Evolutionary conservation across 176 grass and related monocot genomes (phyloP).

Genomic region (Hyparrhenia diplandra): DNA sequence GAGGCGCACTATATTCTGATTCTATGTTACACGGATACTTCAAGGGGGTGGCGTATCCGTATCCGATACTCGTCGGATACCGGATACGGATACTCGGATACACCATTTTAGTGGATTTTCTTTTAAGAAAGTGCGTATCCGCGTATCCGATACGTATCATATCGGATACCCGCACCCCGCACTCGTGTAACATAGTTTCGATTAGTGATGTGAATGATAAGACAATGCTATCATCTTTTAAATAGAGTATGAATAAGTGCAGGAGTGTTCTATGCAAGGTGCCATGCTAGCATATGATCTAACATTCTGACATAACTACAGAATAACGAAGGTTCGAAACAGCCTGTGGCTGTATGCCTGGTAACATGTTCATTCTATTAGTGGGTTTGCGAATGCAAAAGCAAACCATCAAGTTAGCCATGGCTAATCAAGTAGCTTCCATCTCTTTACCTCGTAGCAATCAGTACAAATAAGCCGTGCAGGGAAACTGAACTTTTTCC

Average conservation of each 20-base stretch:
- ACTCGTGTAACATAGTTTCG: too few relatives aligned
- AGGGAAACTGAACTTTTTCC: conserved; percentile 94
- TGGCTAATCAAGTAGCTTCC: background rate
- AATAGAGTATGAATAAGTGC: background rate
- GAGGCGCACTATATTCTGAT: background rate
- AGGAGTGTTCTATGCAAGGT: background rate
- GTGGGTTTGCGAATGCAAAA: background rate
- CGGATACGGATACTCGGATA: too few relatives aligned
- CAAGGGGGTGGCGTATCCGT: too few relatives aligned
- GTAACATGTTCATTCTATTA: background rate
- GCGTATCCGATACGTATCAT: too few relatives aligned
- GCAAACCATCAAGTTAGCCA: background rate
- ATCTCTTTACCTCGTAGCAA: conserved; percentile 80
- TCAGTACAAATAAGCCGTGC: conserved; percentile 94
- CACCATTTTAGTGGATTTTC: too few relatives aligned
- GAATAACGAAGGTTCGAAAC: background rate
- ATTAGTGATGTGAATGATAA: background rate
- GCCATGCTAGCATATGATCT: background rate
- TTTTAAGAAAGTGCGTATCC: too few relatives aligned
- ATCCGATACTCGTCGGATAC: too few relatives aligned
- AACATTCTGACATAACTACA: background rate
- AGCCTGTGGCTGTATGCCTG: background rate
- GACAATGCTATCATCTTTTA: background rate
- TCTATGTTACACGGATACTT: too few relatives aligned
- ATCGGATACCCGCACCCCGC: too few relatives aligned